These are phyloP conservation scores for Opeltia flavorubescens DNA, from an alignment of 495 filamentous ascomycete species.

Conservation along the genomic window DNA sequence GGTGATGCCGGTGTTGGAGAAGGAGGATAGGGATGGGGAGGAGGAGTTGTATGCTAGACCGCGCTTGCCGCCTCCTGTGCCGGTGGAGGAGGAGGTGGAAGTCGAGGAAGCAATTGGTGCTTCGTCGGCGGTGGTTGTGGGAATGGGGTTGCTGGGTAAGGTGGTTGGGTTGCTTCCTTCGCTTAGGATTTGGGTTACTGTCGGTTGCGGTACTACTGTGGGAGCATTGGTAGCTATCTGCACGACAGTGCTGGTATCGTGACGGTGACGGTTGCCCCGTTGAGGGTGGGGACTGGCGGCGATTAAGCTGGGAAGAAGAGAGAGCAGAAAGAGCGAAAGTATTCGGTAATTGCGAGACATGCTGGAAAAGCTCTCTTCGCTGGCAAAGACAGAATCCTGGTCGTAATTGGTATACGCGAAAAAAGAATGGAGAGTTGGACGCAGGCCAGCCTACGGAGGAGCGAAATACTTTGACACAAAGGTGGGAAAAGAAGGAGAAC, in stretches of 20 bases:
- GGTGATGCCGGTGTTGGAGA: constrained; percentile 1
- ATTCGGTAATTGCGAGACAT: not conserved
- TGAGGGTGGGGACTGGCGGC: not conserved
- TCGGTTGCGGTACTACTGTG: not conserved
- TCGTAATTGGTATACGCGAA: too few species aligned
- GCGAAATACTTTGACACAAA: too few species aligned
- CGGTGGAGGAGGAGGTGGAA: constrained; percentile 1
- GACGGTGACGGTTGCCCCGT: not conserved
- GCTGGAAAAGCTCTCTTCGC: too few species aligned
- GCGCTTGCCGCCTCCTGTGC: constrained; percentile 10
- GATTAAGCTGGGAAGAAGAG: not conserved
- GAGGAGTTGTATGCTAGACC: constrained; percentile 12
- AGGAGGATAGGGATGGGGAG: constrained; percentile 9
- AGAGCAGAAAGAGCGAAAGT: not conserved
- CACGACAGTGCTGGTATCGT: too few species aligned
- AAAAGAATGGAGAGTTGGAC: too few species aligned
- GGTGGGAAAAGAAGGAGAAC: too few species aligned
- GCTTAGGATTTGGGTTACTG: not conserved
- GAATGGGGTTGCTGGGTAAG: not conserved
- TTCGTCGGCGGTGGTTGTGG: not conserved
- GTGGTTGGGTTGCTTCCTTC: not conserved
- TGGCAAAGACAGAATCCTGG: too few species aligned
- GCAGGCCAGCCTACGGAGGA: too few species aligned
- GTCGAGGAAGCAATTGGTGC: not conserved
- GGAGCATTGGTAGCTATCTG: not conserved